Evolutionary conservation across 2,329 filamentous ascomycete species (phyloP), one percentile per base, ranked within the genome.

Genomic region (Calonectria ilicicola): DNA sequence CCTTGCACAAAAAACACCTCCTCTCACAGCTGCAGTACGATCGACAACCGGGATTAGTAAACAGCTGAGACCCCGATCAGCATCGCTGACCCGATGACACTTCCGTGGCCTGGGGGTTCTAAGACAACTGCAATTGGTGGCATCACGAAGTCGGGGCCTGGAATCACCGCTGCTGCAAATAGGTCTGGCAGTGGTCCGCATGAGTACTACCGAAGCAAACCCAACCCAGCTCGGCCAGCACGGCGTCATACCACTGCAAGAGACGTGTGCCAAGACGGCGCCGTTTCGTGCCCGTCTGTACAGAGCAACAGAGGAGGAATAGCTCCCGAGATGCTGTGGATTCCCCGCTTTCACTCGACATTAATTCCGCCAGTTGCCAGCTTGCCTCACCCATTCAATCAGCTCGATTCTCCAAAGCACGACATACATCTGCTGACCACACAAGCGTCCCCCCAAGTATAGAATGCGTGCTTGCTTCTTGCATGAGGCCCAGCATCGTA

Each of bases 391-490:
- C 19, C 53, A 26, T 40, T 46, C 29, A 62, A 42, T 42, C 29
- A 38, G 42, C 56, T 44, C 21, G 21, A 62, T 62, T 63, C 29
- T 46, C 4, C 35, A 40, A 40, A 62, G 51, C 44, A 51, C 51
- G 63, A 66, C 47, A 65, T 62, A 51, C 21, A 70, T 32, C 68
- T 67, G 68, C 63, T 70, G 68, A 70, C 63, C 49, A 26, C 60
- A 51, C 38, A 46, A 38, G 65, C 40, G 44, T 46, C 19, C 9
- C 19, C 9, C 53, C 29, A 42, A 26, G 63, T 29, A 35, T 26
- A 32, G 23, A 44, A 35, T 65, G 42, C 27, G 46, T 65, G 23
- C 47, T 26, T 58, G 47, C 38, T 46, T 40, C 47, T 58, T 51
- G 67, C 67, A 65, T 60, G 53, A 47, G 23, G 23, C 15, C n/a